Conservation (phyloP, 345 rosid genomes). For the Isatis tinctoria region DNA sequence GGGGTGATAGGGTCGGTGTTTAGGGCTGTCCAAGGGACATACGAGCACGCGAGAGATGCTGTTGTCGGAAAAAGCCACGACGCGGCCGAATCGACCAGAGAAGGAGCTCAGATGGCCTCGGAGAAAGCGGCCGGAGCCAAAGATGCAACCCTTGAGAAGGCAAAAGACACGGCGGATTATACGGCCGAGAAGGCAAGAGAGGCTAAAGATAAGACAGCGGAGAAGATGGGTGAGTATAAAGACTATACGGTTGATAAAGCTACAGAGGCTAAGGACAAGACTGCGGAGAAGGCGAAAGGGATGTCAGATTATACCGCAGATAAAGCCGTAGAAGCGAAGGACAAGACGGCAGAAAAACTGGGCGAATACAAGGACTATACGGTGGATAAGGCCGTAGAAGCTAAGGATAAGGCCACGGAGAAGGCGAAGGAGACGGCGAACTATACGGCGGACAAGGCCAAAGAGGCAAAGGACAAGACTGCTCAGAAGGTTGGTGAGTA, state of each 20-base stretch:
- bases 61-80: slow-evolving; percentile 44
- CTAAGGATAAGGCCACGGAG: background rate
- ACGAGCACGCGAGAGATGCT: slow-evolving; percentile 56
- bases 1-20: slow-evolving; percentile 61
- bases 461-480: slow-evolving; percentile 26
- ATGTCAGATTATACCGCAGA: background rate
- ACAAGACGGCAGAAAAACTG: slow-evolving; percentile 13
- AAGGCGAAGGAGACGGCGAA: slow-evolving; percentile 29
- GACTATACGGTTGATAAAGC: slow-evolving; percentile 20
- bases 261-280: slow-evolving; percentile 9
- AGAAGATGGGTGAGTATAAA: background rate
- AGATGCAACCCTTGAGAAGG: slow-evolving; percentile 10
- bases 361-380: slow-evolving; percentile 18
- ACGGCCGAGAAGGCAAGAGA: slow-evolving; percentile 15
- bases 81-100: background rate
- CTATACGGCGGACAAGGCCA: slow-evolving; percentile 18
- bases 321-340: background rate
- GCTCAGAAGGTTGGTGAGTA: slow-evolving; percentile 17
- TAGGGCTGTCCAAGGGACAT: slow-evolving; percentile 49
- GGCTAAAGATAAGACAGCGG: background rate
- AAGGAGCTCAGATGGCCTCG: slow-evolving; percentile 19
- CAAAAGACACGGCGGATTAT: background rate
- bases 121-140: slow-evolving; percentile 17
- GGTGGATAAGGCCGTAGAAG: slow-evolving; percentile 12
- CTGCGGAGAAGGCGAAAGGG: background rate